Evolutionary conservation across 805 yeast species (phyloP).

Genomic region (Metschnikowia lachancei): DNA sequence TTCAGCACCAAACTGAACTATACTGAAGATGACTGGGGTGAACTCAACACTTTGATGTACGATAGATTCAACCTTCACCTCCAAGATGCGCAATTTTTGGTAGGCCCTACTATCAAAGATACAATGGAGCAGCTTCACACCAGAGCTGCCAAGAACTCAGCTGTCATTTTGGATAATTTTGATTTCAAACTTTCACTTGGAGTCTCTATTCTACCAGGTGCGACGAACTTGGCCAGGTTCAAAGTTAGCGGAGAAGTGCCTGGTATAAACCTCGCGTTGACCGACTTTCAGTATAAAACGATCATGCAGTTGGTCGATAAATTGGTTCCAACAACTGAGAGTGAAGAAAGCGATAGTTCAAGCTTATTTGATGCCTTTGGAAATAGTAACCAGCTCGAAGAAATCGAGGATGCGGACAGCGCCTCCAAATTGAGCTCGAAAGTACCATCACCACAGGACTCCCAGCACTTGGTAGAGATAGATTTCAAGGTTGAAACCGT

Average conservation of each 20-base stretch:
- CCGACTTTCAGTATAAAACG: conserved; percentile 87
- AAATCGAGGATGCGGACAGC: conserved; percentile 24
- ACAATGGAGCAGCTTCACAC: conserved; percentile 70
- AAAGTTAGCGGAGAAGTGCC: conserved; percentile 79
- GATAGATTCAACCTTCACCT: conserved; percentile 77
- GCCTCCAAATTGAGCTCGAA: conserved; percentile 1
- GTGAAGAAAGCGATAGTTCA: conserved; percentile 31
- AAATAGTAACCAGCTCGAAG: conserved; percentile 7
- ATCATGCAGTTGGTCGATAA: conserved; percentile 74
- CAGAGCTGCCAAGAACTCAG: conserved; percentile 41
- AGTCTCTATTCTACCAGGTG: conserved; percentile 80
- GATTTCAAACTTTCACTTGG: conserved; percentile 74
- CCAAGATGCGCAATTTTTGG: conserved; percentile 82
- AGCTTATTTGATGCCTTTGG: conserved; percentile 38
- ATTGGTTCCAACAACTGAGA: conserved; percentile 54
- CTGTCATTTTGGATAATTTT: conserved; percentile 71
- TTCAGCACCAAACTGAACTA: conserved; percentile 62
- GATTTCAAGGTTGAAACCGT: conserved; percentile 65
- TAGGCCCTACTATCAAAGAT: conserved; percentile 77
- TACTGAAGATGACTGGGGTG: conserved; percentile 68
- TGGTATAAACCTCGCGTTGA: conserved; percentile 62
- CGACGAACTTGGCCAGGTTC: conserved; percentile 67
- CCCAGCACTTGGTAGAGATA: conserved; percentile 71
- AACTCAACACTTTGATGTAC: conserved; percentile 76
- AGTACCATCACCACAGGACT: conserved; percentile 12